Evolutionary conservation across 495 filamentous ascomycete species (phyloP), one percentile per base, ranked within the genome.

Genomic region (Elasticomyces elasticus): DNA sequence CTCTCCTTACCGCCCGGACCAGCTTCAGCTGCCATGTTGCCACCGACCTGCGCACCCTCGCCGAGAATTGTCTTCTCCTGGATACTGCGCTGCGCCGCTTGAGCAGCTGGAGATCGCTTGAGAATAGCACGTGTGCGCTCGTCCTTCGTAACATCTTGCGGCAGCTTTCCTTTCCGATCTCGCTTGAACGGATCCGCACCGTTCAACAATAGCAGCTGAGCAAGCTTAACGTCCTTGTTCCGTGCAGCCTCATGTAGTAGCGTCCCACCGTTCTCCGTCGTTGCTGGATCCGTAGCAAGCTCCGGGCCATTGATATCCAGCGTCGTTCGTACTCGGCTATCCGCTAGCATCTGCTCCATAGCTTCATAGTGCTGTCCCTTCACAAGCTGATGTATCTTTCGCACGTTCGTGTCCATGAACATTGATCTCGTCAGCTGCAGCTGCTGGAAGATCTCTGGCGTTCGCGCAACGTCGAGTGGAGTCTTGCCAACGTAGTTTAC

Each of bases 131-230:
- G 76, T 1, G 84, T 95, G 54, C 79, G 80, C 56, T 98, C 92
- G 68, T 98, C 92, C 65, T 96, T 97, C 20, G 92, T 98, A 19
- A 95, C 84, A 70, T 97, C 91, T 67, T 98, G 92, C 19, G 92
- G 89, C 24, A 98, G 76, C 66, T 94, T 96, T 7, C 92, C 94
- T 70, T 87, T 92, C 55, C 87, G 87, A 68, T 98, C 92, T 44
- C 94, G 80, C 40, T 87, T 82, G 68, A 98, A 98, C 1, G 92
- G 92, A 71, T 98, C 92, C n/a, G 92, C 92, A 1, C 92, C 94
- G 64, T 98, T 94, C 43, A 95, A 80, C 35, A 98, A 70, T 15
- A 98, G 78, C 10, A 94, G 75, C 64, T 97, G 84, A 48, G 95
- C 91, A 15, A 98, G 75, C 46, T 82, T 81, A 12, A 78, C 82